Base-by-base conservation (phyloP, 192 early-diverging fungal genomes). In the Chytriomyces confervae region DNA sequence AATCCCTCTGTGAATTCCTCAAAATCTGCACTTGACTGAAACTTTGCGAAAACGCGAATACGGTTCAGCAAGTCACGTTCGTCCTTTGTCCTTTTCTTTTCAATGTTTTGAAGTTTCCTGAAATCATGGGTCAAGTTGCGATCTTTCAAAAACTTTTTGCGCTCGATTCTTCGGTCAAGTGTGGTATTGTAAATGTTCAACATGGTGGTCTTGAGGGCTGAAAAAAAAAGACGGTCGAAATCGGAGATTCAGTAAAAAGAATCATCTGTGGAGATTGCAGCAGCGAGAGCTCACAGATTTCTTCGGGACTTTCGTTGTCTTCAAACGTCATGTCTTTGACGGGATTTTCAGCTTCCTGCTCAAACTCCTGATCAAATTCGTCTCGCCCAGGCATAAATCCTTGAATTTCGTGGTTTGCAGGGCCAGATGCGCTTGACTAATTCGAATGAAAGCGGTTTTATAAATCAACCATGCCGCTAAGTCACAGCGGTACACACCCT, bases 361-460 rank as follows among this genome's bases (percentile, higher is more conserved):
- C 97, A 74, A 90, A 89, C 82, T 99, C 98, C n/a, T 88, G 89
- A 68, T 99, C 98, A 83, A 98, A 99, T 83, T 99, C 98, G 27
- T 90, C 80, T 23, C 98, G 93, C 13, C 93, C 93, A 18, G 98
- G 98, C 98, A 99, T 99, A 75, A 93, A 99, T 5, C 98, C 98
- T 45, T 90, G 87, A 77, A 99, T 95, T 82, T 99, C 98, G 71
- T 99, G 98, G 83, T 95, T 95, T 51, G 92, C 90, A 7, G 98
- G 97, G 29, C 90, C 88, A 85, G 92, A 94, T 16, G 92, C 90
- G 45, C 95, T 89, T 9, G 94, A 89, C 80, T 94, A 84, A 69
- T 48, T 83, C 65, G 27, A 62, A 49, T 66, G 61, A 81, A 10
- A 69, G 63, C 29, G 29, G 29, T 2, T 36, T 36, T 36, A 36